Base-by-base conservation (phyloP, 2,329 filamentous ascomycete species). In the Venturia pyrina region DNA sequence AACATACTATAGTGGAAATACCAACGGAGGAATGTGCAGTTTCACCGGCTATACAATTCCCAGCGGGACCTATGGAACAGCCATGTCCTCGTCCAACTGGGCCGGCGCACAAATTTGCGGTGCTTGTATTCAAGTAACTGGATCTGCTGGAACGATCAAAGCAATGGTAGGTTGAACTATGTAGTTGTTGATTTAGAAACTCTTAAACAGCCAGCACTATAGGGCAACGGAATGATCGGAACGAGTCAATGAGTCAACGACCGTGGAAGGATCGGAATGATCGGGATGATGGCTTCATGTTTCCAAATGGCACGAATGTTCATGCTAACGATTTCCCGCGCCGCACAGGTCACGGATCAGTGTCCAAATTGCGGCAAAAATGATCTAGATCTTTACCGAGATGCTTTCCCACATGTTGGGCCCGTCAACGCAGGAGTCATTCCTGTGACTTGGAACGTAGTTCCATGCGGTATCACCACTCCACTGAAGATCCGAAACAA, bases 21-120 rank as follows among this genome's bases (percentile, higher is more conserved):
- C 85, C 1, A 73, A 75, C 5, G 86, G 86, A 48, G 87, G 87
- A 68, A 81, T 80, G 67, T 90, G 87, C 75, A 85, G 82, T 15
- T 88, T 89, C 78, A 78, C 79, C 8, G 83, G 80, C 63, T 88
- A 88, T 76, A 86, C 81, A 2, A 77, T 89, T 34, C 86, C 87
- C 7, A 77, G 81, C 13, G 78, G 78, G 15, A 74, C 89, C 66
- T 84, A 78, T 70, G 87, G 87, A 65, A 86, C 85, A 11, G 87
- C 87, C 1, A 80, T 86, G 62, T 85, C 86, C 0, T 81, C 81
- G 48, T 76, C 79, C 3, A 82, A 81, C 69, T 89, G 87, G 87
- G 74, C 80, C 63, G 75, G 73, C 64, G 79, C 82, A 1, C 79
- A 77, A 53, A 78, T 83, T 68, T 90, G 87, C 70, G 87, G 87